Evolutionary conservation across 1,284 basidiomycete species (phyloP).

Genomic region (Puccinia hordei): DNA sequence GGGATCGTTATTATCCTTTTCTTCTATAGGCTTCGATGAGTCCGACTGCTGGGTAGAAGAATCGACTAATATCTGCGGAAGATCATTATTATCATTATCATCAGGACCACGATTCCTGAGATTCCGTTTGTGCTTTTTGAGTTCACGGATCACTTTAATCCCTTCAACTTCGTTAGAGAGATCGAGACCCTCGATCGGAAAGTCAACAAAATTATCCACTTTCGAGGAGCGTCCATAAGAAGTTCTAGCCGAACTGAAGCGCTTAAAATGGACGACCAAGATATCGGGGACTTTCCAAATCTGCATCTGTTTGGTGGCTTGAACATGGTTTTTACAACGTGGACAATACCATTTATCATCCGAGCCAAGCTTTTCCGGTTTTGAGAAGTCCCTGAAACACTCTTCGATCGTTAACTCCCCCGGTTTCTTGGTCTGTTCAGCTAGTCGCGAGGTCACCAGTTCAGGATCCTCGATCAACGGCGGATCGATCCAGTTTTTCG

Average conservation of each 20-base stretch:
- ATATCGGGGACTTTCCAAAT: conserved; percentile 97
- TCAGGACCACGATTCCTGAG: conserved; percentile 45
- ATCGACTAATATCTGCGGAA: background rate
- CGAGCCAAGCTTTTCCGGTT: conserved; percentile 89
- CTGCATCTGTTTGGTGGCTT: conserved; percentile 97
- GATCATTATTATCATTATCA: background rate
- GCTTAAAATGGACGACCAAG: conserved; percentile 94
- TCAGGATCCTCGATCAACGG: conserved; percentile 55
- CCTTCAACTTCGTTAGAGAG: conserved; percentile 70
- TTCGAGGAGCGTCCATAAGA: conserved; percentile 74
- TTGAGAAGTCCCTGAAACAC: conserved; percentile 93
- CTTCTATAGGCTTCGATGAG: conserved; percentile 3
- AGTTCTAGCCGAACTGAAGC: conserved; percentile 78
- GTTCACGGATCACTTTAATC: conserved; percentile 61
- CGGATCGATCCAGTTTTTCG: conserved; percentile 54
- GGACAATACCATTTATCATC: conserved; percentile 99
- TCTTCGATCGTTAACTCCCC: conserved; percentile 79
- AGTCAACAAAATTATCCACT: conserved; percentile 89
- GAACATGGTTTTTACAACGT: conserved; percentile 93
- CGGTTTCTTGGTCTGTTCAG: conserved; percentile 54
- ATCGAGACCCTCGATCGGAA: conserved; percentile 85
- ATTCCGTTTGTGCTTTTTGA: conserved; percentile 50
- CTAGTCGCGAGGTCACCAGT: conserved; percentile 43
- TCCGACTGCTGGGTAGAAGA: background rate
- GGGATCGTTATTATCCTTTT: conserved; percentile 46